Percentiles rank a stretch among this genome's conserved stretches.
Conservation (phyloP, 2,329 filamentous ascomycete genomes). For the Fusarium sp. region DNA sequence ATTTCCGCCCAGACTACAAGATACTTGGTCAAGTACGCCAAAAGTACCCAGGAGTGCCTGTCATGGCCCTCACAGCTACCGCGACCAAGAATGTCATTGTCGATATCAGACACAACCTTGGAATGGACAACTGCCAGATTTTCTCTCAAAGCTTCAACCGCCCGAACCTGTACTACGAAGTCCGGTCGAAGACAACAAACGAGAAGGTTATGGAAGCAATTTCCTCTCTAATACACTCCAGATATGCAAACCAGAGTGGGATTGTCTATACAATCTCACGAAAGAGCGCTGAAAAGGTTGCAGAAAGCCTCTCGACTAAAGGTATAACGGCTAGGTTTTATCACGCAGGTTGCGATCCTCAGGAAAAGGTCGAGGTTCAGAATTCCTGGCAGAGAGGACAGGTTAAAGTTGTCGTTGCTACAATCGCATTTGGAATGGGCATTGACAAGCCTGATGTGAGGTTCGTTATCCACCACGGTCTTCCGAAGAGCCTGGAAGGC, state of each 20-base stretch:
- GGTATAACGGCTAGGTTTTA: slow-evolving; percentile 83
- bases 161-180: slow-evolving; percentile 91
- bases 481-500: slow-evolving; percentile 95
- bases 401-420: slow-evolving; percentile 92
- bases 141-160: slow-evolving; percentile 96
- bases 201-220: slow-evolving; percentile 56
- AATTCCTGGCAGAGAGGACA: slow-evolving; percentile 81
- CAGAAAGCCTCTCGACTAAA: slow-evolving; percentile 69
- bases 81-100: slow-evolving; percentile 92
- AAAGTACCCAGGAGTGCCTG: slow-evolving; percentile 79
- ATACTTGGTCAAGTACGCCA: slow-evolving; percentile 76
- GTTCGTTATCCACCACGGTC: slow-evolving; percentile 91
- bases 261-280: slow-evolving; percentile 94
- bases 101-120: slow-evolving; percentile 91
- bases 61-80: slow-evolving; percentile 95
- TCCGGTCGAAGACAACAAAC: slow-evolving; percentile 74
- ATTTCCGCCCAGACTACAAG: slow-evolving; percentile 97
- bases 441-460: slow-evolving; percentile 98
- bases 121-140: slow-evolving; percentile 77
- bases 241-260: slow-evolving; percentile 77
- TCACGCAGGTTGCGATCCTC: slow-evolving; percentile 78
- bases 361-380: slow-evolving; percentile 76
- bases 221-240: slow-evolving; percentile 72
- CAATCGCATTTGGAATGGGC: slow-evolving; percentile 99
- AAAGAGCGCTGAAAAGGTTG: slow-evolving; percentile 82